A percentile compares a stretch with the other conserved stretches of the same genome.
Evolutionary conservation across 2,329 filamentous ascomycete genomes (phyloP).

Genomic region (Neofusicoccum umdonicola): DNA sequence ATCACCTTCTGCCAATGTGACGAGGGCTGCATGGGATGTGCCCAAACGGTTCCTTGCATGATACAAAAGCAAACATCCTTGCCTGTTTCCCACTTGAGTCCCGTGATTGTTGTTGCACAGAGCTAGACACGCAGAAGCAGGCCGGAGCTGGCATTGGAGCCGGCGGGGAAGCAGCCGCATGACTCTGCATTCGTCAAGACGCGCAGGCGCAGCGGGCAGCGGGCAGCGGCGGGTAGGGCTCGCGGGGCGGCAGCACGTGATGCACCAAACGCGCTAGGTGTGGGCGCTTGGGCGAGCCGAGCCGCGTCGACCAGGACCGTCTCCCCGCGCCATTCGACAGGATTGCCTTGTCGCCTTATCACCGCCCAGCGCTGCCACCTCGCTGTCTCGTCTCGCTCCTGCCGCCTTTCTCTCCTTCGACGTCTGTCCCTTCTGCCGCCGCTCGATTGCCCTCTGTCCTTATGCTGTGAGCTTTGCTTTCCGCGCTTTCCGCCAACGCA

Average conservation of each 20-base stretch:
- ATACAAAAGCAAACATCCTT: background rate
- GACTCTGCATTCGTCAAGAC: background rate
- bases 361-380: background rate
- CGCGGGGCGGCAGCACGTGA: background rate
- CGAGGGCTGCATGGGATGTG: background rate
- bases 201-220: background rate
- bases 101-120: background rate
- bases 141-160: background rate
- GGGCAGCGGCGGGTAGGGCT: background rate
- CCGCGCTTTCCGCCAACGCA: background rate
- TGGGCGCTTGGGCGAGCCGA: background rate
- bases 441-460: background rate
- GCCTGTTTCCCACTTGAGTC: background rate
- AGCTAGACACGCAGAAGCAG: background rate
- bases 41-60: constrained; percentile 1
- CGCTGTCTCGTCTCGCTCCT: background rate
- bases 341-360: constrained; percentile 9
- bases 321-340: background rate
- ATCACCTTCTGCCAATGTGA: background rate
- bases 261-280: background rate
- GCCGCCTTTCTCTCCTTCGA: background rate
- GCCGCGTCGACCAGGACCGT: background rate
- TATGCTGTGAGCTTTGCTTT: background rate
- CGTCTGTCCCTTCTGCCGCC: background rate
- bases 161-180: background rate